Base-by-base conservation (phyloP, 495 filamentous ascomycete species). In the Cairneyella variabilis region DNA sequence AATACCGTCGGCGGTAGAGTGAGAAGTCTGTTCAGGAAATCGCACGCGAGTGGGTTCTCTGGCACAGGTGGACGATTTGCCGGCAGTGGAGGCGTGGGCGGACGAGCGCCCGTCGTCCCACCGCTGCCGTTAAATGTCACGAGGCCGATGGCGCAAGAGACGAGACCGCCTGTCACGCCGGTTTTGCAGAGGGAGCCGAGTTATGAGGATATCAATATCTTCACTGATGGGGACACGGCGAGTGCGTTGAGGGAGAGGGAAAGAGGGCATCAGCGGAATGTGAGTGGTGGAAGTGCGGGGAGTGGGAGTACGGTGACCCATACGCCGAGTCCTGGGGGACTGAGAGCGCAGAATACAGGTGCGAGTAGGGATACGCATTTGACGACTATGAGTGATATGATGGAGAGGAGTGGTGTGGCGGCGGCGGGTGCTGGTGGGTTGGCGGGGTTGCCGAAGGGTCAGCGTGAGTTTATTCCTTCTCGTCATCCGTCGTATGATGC, bases 171-270 rank as follows among this genome's bases (percentile, higher is more conserved):
- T 0, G 58, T 62, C 25, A 67, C 62, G 18, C 67, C 68, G 7
- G 50, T 48, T 9, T 58, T 66, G 40, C 54, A 73, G 37, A 70
- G 79, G 2, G 74, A 82, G 61, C 72, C 75, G 1, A 86, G 83
- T 58, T 64, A 63, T 27, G 81, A 85, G 64, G 84, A 79, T 66
- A 89, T 89, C 61, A 80, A 82, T 56, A 75, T 90, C 12, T 89
- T 85, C 66, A 80, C 83, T 4, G 85, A 88, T 48, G 79, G 79
- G 9, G 71, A 64, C 14, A 71, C 66, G 5, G 57, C 76, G 48
- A 45, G 62, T 62, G 18, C 52, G 12, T 21, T 63, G 26, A 17
- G 60, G 27, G 39, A 59, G 18, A 30, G 30, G 21, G 30, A 47
- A 51, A 40, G 46, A n/a, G 7, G 6, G 36, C 20, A 27, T 20